Evolutionary conservation across 2,329 filamentous ascomycete genomes (phyloP).

Genomic region (Ophiostoma quercus): DNA sequence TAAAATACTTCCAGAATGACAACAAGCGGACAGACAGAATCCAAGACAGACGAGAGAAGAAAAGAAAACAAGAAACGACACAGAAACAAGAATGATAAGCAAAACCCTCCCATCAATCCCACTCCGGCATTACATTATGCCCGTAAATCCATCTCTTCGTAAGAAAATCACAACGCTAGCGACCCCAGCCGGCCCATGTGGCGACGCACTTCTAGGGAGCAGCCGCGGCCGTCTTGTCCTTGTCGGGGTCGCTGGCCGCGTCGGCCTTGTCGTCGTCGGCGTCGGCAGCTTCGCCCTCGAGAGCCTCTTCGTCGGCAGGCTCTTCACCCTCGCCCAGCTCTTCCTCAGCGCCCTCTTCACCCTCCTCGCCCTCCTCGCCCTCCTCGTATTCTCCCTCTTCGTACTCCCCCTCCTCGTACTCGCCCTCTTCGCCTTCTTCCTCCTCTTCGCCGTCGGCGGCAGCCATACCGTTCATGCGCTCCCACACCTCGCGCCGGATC

Average conservation of each 20-base stretch:
- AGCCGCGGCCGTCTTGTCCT: neutral
- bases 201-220: neutral
- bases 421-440: neutral
- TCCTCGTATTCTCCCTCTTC: conserved; percentile 10
- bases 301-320: neutral
- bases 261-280: neutral
- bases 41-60: neutral
- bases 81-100: neutral
- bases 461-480: conserved; percentile 55
- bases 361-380: conserved; percentile 5
- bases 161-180: neutral
- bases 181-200: neutral
- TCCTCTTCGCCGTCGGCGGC: conserved; percentile 12
- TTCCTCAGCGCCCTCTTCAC: conserved; percentile 24
- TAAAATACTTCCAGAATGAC: conserved; percentile 14
- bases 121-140: neutral
- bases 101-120: neutral
- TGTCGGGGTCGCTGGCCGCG: neutral
- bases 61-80: neutral
- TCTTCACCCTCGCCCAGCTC: neutral
- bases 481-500: conserved; percentile 74
- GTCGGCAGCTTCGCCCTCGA: neutral
- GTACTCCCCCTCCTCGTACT: conserved; percentile 1
- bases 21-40: neutral
- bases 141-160: neutral